Evolutionary conservation across 495 filamentous ascomycete species (phyloP).

Genomic region (Thermochaetoides thermophila): DNA sequence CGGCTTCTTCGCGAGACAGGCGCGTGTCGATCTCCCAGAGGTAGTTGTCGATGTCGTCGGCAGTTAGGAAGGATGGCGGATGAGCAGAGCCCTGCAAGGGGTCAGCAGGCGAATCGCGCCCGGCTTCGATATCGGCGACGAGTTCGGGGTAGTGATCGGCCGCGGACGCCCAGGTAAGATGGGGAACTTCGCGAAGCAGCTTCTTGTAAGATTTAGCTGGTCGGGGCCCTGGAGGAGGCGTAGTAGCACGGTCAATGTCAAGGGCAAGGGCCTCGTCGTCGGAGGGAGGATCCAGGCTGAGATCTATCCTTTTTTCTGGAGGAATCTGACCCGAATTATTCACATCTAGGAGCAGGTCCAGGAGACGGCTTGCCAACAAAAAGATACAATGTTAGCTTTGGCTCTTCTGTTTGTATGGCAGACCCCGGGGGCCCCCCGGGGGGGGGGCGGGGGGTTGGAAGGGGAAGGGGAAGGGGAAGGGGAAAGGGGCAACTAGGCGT

Average conservation of each 20-base stretch:
- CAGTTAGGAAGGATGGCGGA: slow-evolving; percentile 47
- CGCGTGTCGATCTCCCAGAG: slow-evolving; percentile 53
- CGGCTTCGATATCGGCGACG: slow-evolving; percentile 26
- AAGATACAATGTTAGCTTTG: too few species aligned
- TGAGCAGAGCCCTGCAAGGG: slow-evolving; percentile 21
- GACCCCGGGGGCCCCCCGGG: too few species aligned
- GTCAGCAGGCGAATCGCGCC: slow-evolving; percentile 20
- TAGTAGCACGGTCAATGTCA: slow-evolving; percentile 17
- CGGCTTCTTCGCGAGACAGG: slow-evolving; percentile 32
- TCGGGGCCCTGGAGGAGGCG: slow-evolving; percentile 12
- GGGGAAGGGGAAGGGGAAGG: slow-evolving; percentile 4
- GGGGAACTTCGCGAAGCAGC: slow-evolving; percentile 29
- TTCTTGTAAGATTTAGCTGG: slow-evolving; percentile 23
- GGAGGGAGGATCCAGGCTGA: slow-evolving; percentile 47
- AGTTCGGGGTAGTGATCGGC: slow-evolving; percentile 24
- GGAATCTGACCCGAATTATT: slow-evolving; percentile 67
- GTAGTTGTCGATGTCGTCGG: slow-evolving; percentile 70
- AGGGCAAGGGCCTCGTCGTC: slow-evolving; percentile 17
- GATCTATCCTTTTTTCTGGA: slow-evolving; percentile 51
- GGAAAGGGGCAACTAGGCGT: slow-evolving; percentile 5
- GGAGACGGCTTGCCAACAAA: slow-evolving; percentile 43
- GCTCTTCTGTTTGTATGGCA: too few species aligned
- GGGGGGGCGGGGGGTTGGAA: slow-evolving; percentile 3
- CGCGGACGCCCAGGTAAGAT: slow-evolving; percentile 22
- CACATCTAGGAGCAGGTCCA: slow-evolving; percentile 76